A percentile compares a stretch with the other conserved stretches of the same genome.
These are phyloP conservation scores for Coemansia javaensis DNA, from an alignment of 192 early-diverging fungal species.

Conservation along the genomic window DNA sequence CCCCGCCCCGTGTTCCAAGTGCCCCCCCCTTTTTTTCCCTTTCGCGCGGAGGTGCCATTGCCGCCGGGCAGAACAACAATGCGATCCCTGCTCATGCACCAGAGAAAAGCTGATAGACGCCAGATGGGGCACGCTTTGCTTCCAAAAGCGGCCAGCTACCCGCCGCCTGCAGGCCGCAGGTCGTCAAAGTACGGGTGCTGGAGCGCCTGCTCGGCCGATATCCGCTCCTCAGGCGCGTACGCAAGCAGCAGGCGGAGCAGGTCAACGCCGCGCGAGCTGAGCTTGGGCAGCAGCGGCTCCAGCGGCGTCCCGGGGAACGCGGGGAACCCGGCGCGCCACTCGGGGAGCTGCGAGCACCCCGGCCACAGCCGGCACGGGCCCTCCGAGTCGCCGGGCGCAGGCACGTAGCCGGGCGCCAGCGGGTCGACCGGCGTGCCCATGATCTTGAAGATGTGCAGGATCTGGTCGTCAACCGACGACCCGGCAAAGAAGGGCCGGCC, in stretches of 20 bases:
- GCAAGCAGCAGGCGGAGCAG: slow-evolving; percentile 70
- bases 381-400: slow-evolving; percentile 9
- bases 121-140: neutral
- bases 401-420: slow-evolving; percentile 6
- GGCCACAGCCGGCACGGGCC: slow-evolving; percentile 63
- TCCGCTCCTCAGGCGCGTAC: slow-evolving; percentile 74
- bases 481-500: slow-evolving; percentile 92
- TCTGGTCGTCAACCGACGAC: slow-evolving; percentile 79
- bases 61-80: too few species aligned
- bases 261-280: slow-evolving; percentile 81
- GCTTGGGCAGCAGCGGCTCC: slow-evolving; percentile 73
- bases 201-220: slow-evolving; percentile 74
- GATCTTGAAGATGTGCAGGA: slow-evolving; percentile 88
- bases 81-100: too few species aligned
- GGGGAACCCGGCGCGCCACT: slow-evolving; percentile 80
- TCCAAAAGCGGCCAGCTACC: slow-evolving; percentile 1
- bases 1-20: too few species aligned
- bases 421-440: slow-evolving; percentile 78
- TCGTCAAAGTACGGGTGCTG: slow-evolving; percentile 50
- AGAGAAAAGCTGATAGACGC: neutral
- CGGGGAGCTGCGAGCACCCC: slow-evolving; percentile 75
- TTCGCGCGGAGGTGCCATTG: too few species aligned
- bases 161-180: slow-evolving; percentile 9
- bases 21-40: too few species aligned
- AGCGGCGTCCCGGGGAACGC: slow-evolving; percentile 65